A percentile compares a stretch with the other conserved stretches of the same genome.
These are phyloP conservation scores for Capniomyces stellatus DNA, from an alignment of 371 early-diverging fungal genomes.

Conservation along the genomic window DNA sequence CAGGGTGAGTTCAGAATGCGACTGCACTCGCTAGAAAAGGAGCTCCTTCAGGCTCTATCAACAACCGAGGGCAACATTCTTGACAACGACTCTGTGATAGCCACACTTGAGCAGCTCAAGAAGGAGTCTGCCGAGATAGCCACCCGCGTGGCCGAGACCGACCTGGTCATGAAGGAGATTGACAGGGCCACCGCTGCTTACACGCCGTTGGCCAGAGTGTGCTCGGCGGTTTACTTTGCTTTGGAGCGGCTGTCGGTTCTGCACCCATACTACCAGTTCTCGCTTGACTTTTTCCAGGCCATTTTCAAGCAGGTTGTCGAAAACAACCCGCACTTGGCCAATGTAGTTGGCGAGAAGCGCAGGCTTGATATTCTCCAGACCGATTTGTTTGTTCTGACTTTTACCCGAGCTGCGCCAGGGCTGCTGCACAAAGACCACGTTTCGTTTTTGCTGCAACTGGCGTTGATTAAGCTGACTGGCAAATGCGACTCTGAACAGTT, in stretches of 20 bases:
- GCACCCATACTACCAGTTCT: slow-evolving; percentile 94
- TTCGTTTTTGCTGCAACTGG: slow-evolving; percentile 70
- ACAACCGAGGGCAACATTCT: slow-evolving; percentile 91
- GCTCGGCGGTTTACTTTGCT: slow-evolving; percentile 85
- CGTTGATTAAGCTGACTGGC: slow-evolving; percentile 66
- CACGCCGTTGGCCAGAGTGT: slow-evolving; percentile 78
- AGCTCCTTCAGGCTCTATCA: slow-evolving; percentile 80
- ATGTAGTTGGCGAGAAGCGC: slow-evolving; percentile 45
- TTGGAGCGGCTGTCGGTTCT: slow-evolving; percentile 83
- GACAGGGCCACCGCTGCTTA: slow-evolving; percentile 77
- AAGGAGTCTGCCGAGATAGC: slow-evolving; percentile 88
- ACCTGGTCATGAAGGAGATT: slow-evolving; percentile 85
- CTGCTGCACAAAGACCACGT: slow-evolving; percentile 82
- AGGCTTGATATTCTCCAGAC: slow-evolving; percentile 57
- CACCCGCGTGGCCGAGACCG: slow-evolving; percentile 82
- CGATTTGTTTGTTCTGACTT: slow-evolving; percentile 73
- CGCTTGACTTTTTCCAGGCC: slow-evolving; percentile 87
- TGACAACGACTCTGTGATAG: slow-evolving; percentile 90
- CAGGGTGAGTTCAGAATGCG: slow-evolving; percentile 93
- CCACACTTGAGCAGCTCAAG: slow-evolving; percentile 85
- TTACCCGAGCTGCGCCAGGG: slow-evolving; percentile 60
- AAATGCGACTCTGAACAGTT: neutral
- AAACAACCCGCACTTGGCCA: slow-evolving; percentile 44
- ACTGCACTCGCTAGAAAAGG: slow-evolving; percentile 83
- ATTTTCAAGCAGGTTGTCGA: slow-evolving; percentile 80